Base-by-base conservation (phyloP, 495 filamentous ascomycete species). In the Aspergillus asperescens region DNA sequence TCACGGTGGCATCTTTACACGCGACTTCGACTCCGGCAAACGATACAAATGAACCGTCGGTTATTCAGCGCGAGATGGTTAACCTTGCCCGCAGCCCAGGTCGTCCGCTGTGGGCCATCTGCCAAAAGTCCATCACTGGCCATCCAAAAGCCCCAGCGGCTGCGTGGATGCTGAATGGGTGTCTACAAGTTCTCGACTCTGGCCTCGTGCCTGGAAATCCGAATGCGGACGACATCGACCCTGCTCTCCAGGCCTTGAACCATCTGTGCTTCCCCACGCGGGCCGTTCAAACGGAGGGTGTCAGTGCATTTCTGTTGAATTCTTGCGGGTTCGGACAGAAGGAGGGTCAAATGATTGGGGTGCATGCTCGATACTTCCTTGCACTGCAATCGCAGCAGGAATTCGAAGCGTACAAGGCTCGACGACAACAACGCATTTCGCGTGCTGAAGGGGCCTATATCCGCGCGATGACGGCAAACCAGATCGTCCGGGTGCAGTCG, bases 241-340 rank as follows among this genome's bases (percentile, higher is more conserved):
- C 87, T 69, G 82, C 87, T 51, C 89, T 97, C 82, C 90, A 96
- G 77, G 77, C 95, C 64, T 96, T 90, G 65, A 90, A 96, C 65
- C 86, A 93, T 75, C 95, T 97, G 56, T 86, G 95, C 48, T 97
- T 95, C 72, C 93, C 93, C 31, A 93, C 84, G 64, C 85, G 84
- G 47, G 87, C 79, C 69, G 88, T 97, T 61, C 92, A 97, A 74
- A 97, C 92, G 29, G 91, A 95, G 60, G 92, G 92, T 50, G 73
- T 97, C 71, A 96, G 95, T 75, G 92, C 92, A 13, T 95, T 97
- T 80, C 92, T 88, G 2, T 84, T 97, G 52, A 97, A 92, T n/a
- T 97, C 92, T 1, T 97, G 96, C 71, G 92, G 92, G 70, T 97
- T 97, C 75, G 92, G 92, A 52, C 92, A 97, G 72, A 96, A 96